phyloP scores from a whole-genome alignment of 2,329 filamentous ascomycete species.

The Hypoxylon rubiginosum region DNA sequence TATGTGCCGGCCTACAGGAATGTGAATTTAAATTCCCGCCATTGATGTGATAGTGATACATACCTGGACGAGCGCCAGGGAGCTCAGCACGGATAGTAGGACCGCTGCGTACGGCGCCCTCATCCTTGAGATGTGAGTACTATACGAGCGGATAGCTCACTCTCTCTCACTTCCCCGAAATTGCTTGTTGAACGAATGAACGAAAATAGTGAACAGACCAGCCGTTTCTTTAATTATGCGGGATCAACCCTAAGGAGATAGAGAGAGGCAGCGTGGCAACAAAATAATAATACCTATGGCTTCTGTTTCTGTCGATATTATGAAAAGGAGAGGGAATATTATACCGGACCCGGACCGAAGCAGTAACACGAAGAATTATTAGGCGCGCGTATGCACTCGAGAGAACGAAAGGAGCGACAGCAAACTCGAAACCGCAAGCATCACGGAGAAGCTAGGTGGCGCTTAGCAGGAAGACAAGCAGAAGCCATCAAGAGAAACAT shows the following conservation, averaged over 20 bases:
- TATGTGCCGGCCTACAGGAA: slow-evolving; percentile 39
- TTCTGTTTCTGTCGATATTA: slow-evolving; percentile 34
- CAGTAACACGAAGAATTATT: slow-evolving; percentile 34
- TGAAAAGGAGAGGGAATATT: slow-evolving; percentile 34
- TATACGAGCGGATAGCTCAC: slow-evolving; percentile 26
- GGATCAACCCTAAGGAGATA: slow-evolving; percentile 41
- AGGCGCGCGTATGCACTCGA: slow-evolving; percentile 32
- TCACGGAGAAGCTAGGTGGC: slow-evolving; percentile 37
- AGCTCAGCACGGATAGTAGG: slow-evolving; percentile 41
- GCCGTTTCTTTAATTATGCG: slow-evolving; percentile 44
- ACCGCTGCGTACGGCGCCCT: slow-evolving; percentile 35
- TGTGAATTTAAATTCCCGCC: slow-evolving; percentile 27
- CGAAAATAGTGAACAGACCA: slow-evolving; percentile 45
- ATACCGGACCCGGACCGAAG: slow-evolving; percentile 33
- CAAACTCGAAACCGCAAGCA: slow-evolving; percentile 39
- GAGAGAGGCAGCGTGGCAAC: slow-evolving; percentile 26
- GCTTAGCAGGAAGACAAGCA: slow-evolving; percentile 31
- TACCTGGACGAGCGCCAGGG: slow-evolving; percentile 46
- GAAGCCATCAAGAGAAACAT: slow-evolving; percentile 44
- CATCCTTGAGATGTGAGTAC: slow-evolving; percentile 39
- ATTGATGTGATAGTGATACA: slow-evolving; percentile 20
- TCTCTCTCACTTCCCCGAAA: slow-evolving; percentile 18
- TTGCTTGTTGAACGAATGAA: slow-evolving; percentile 27
- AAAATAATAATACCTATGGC: too few species aligned
- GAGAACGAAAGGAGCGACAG: slow-evolving; percentile 41